These are phyloP conservation scores for Skeletonema menzelii DNA, from an alignment of 108 stramenopile species.

Conservation along the genomic window DNA sequence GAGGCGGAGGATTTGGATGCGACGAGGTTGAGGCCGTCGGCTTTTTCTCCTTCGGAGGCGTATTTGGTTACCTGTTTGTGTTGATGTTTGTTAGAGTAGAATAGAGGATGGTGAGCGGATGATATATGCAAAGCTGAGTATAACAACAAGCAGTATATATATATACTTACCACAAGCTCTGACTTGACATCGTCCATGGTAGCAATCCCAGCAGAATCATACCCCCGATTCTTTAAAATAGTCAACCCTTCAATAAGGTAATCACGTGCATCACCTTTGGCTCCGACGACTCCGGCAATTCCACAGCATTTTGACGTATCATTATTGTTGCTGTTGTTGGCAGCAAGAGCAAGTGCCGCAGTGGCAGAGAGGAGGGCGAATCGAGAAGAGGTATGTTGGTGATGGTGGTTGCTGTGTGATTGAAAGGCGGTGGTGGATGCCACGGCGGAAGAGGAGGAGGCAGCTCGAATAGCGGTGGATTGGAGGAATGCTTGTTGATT, in stretches of 20 bases:
- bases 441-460: neutral
- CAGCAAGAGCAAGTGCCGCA: neutral
- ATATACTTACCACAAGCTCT: conserved; percentile 1
- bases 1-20: conserved; percentile 61
- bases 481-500: neutral
- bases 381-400: neutral
- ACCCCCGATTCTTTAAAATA: conserved; percentile 97
- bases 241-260: conserved; percentile 93
- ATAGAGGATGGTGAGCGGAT: neutral
- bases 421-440: neutral
- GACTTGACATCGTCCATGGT: conserved; percentile 60
- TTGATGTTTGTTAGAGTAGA: neutral
- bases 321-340: neutral
- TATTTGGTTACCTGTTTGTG: conserved; percentile 85
- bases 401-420: neutral
- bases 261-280: conserved; percentile 46
- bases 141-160: neutral
- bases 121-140: neutral
- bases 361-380: neutral
- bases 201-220: conserved; percentile 97
- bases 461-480: neutral
- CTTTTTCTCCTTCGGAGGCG: conserved; percentile 93
- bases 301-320: conserved; percentile 44
- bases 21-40: conserved; percentile 91
- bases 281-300: conserved; percentile 62